phyloP scores from a whole-genome alignment of 2,329 filamentous ascomycete species.

The Colletotrichum noveboracense region DNA sequence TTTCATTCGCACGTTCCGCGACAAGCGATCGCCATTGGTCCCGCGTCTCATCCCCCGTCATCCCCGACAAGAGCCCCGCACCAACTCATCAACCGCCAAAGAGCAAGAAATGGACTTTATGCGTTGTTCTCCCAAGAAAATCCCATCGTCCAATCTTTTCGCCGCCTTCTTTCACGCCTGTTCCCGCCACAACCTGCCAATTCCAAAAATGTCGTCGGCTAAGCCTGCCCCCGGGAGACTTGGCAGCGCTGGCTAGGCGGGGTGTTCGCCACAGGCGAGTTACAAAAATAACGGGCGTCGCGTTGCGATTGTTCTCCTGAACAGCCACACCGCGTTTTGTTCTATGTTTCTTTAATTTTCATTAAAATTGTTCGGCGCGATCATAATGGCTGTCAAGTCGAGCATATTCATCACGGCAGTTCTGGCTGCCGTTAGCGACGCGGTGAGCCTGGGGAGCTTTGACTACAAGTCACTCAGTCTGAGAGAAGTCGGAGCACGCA shows the following conservation, averaged over 20 bases:
- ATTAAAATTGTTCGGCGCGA: neutral
- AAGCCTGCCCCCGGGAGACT: neutral
- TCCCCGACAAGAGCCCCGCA: neutral
- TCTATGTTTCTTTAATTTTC: neutral
- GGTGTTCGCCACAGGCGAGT: neutral
- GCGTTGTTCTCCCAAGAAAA: neutral
- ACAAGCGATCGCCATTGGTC: neutral
- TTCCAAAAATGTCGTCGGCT: neutral
- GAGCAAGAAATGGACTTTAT: neutral
- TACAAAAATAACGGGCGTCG: neutral
- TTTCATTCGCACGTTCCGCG: neutral
- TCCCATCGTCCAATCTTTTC: neutral
- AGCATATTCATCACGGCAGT: neutral
- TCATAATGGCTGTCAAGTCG: neutral
- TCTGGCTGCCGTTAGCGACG: neutral
- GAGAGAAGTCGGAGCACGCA: conserved; percentile 41
- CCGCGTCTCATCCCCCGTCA: neutral
- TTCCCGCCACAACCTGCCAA: neutral
- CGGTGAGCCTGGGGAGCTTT: neutral
- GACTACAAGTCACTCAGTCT: neutral
- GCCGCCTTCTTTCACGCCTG: neutral
- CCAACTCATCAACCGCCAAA: neutral
- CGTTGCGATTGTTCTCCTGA: neutral
- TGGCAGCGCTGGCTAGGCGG: neutral
- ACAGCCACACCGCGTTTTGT: neutral